Conservation (phyloP, 1,284 basidiomycete genomes). For the Flammula alnicola region DNA sequence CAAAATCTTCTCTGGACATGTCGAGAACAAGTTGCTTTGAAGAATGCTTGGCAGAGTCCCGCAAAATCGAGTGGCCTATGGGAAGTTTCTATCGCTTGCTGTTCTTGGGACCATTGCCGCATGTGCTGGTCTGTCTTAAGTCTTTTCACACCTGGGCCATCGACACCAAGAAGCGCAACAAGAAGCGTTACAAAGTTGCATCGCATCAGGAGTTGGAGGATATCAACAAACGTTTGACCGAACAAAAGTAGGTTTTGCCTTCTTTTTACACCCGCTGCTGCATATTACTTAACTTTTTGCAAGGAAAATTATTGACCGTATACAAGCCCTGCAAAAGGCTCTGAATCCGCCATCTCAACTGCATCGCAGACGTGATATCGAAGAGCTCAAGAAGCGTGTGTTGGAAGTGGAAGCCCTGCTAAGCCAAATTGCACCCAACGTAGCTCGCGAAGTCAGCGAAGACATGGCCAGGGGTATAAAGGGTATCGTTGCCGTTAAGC, state of each 20-base stretch:
- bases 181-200: constrained; percentile 34
- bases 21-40: constrained; percentile 35
- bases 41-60: constrained; percentile 37
- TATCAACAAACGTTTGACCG: constrained; percentile 33
- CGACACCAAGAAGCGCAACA: constrained; percentile 38
- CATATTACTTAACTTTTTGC: constrained; percentile 1
- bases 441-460: constrained; percentile 31
- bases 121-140: constrained; percentile 50
- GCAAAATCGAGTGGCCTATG: constrained; percentile 37
- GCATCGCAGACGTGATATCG: constrained; percentile 24
- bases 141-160: constrained; percentile 32
- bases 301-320: constrained; percentile 19
- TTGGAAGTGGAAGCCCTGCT: constrained; percentile 21
- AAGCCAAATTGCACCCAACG: constrained; percentile 15
- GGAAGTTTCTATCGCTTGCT: constrained; percentile 43
- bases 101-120: constrained; percentile 56
- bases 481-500: constrained; percentile 22
- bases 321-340: constrained; percentile 12
- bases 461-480: constrained; percentile 37
- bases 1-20: constrained; percentile 31
- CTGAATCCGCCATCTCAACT: constrained; percentile 22
- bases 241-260: constrained; percentile 32
- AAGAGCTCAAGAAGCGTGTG: constrained; percentile 30
- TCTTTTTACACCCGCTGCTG: not conserved
- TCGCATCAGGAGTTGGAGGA: constrained; percentile 38